Evolutionary conservation across 805 yeast species (phyloP).

Genomic region (Starmerella potacharoeniae): DNA sequence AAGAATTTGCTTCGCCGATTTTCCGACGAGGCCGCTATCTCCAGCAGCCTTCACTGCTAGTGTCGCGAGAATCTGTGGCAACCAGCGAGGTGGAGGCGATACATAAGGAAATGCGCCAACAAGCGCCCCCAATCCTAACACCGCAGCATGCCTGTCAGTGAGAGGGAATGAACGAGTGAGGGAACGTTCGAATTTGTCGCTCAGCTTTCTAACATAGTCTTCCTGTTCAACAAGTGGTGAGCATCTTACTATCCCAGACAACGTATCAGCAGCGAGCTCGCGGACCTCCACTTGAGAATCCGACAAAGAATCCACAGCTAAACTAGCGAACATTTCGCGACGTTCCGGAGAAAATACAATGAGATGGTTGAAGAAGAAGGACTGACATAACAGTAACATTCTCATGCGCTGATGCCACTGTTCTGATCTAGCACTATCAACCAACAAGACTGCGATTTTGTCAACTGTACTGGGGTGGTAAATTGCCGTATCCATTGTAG

Average conservation of each 20-base stretch:
- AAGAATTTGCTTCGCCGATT: slow-evolving; percentile 68
- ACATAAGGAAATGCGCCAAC: slow-evolving; percentile 80
- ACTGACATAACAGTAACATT: slow-evolving; percentile 58
- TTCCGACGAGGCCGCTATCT: slow-evolving; percentile 67
- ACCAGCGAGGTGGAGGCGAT: slow-evolving; percentile 87
- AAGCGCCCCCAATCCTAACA: slow-evolving; percentile 78
- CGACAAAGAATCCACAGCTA: slow-evolving; percentile 43
- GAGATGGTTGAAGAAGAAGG: slow-evolving; percentile 58
- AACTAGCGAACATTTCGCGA: slow-evolving; percentile 35
- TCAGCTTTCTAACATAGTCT: slow-evolving; percentile 27
- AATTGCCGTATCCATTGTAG: slow-evolving; percentile 39
- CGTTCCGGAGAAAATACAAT: slow-evolving; percentile 44
- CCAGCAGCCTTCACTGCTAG: slow-evolving; percentile 63
- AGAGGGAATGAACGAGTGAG: slow-evolving; percentile 22
- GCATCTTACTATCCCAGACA: slow-evolving; percentile 73
- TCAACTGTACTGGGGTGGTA: slow-evolving; percentile 36
- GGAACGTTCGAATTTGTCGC: slow-evolving; percentile 35
- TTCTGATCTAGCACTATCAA: slow-evolving; percentile 20
- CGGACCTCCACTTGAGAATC: slow-evolving; percentile 65
- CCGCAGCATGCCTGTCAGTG: slow-evolving; percentile 64
- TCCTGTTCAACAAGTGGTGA: slow-evolving; percentile 36
- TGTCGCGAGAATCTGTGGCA: slow-evolving; percentile 58
- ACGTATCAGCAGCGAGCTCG: slow-evolving; percentile 54
- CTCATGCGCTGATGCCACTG: slow-evolving; percentile 54
- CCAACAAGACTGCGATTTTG: slow-evolving; percentile 25